Conservation (phyloP, 768 basidiomycete genomes). For the Mycena crocata region DNA sequence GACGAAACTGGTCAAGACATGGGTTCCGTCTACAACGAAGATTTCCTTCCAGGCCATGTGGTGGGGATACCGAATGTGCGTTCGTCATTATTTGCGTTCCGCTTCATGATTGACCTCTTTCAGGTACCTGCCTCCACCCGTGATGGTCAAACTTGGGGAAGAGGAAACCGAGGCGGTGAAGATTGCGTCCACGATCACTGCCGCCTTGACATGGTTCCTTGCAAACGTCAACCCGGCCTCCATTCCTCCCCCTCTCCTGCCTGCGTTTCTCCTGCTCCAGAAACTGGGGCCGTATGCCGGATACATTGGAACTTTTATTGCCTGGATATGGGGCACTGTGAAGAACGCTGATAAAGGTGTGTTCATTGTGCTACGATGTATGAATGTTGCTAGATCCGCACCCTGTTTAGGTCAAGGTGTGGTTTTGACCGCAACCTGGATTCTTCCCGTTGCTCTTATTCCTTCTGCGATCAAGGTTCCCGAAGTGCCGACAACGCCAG, state of each 20-base stretch:
- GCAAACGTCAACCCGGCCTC: constrained; percentile 53
- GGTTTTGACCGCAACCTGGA: constrained; percentile 68
- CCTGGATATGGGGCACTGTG: constrained; percentile 67
- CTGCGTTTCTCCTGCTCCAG: constrained; percentile 56
- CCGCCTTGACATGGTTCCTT: constrained; percentile 65
- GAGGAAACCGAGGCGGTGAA: constrained; percentile 63
- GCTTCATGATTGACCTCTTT: neutral
- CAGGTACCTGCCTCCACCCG: constrained; percentile 68
- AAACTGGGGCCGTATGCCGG: constrained; percentile 61
- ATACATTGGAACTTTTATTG: constrained; percentile 66
- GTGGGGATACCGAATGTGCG: constrained; percentile 71
- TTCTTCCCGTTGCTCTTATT: constrained; percentile 66
- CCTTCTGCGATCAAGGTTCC: constrained; percentile 41
- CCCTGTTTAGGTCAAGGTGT: constrained; percentile 57
- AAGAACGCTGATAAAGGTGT: constrained; percentile 60
- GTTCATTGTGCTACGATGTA: neutral
- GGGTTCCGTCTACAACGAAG: constrained; percentile 66
- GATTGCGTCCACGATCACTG: constrained; percentile 63
- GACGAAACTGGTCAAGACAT: constrained; percentile 44
- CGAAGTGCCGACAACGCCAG: neutral
- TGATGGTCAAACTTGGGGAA: constrained; percentile 61
- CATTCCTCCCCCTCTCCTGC: constrained; percentile 59
- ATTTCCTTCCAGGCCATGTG: constrained; percentile 68
- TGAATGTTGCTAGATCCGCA: neutral
- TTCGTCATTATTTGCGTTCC: neutral